phyloP scores from a whole-genome alignment of 768 basidiomycete species.

The Tephrocybe sp. region DNA sequence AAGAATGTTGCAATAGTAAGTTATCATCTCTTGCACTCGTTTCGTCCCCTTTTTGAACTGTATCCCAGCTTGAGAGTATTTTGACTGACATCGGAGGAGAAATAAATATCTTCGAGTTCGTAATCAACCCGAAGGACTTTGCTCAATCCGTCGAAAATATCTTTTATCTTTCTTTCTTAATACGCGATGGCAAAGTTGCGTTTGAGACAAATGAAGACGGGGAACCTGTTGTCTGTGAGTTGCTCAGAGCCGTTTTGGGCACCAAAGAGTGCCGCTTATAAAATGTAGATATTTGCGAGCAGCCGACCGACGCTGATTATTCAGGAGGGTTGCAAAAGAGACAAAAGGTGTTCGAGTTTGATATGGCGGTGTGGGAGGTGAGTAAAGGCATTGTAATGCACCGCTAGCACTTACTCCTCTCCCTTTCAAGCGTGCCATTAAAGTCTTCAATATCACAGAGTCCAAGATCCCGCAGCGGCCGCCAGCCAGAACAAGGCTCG shows the following conservation, averaged over 20 bases:
- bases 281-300: conserved; percentile 56
- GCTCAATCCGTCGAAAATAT: conserved; percentile 96
- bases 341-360: conserved; percentile 91
- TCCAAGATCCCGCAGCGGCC: conserved; percentile 76
- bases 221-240: conserved; percentile 75
- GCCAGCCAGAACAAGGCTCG: conserved; percentile 53
- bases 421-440: conserved; percentile 71
- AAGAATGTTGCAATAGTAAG: conserved; percentile 79
- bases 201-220: conserved; percentile 67
- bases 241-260: neutral
- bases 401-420: neutral
- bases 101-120: conserved; percentile 83
- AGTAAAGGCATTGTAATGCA: conserved; percentile 14
- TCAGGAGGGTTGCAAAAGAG: conserved; percentile 64
- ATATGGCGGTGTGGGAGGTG: conserved; percentile 88
- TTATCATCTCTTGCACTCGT: neutral
- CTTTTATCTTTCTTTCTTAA: conserved; percentile 93
- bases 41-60: neutral
- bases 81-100: conserved; percentile 45
- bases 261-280: neutral
- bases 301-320: conserved; percentile 65
- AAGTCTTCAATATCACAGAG: conserved; percentile 78
- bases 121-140: conserved; percentile 89
- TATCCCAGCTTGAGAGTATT: conserved; percentile 57
- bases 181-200: conserved; percentile 80